A percentile compares a stretch with the other conserved stretches of the same genome.
Conservation (phyloP, 306 rosid genomes). For the Spatholobus suberectus region DNA sequence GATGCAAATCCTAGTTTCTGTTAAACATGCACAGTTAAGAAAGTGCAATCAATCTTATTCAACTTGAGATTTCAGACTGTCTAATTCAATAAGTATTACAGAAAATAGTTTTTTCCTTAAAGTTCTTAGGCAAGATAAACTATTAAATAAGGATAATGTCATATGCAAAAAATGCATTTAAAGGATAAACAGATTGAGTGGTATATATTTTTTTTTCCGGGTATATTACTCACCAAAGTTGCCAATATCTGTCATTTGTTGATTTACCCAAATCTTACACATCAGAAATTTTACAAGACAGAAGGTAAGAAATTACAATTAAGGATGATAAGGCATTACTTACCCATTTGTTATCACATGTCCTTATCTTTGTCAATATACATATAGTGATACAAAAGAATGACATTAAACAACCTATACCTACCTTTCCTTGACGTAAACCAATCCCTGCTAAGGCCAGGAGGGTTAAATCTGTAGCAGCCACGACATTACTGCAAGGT, state of each 20-base stretch:
- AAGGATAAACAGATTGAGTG: constrained; percentile 16
- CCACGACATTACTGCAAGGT: constrained; percentile 90
- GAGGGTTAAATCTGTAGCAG: constrained; percentile 92
- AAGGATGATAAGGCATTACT: constrained; percentile 5
- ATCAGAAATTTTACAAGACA: not conserved
- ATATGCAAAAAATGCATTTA: constrained; percentile 6
- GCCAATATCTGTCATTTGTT: constrained; percentile 27
- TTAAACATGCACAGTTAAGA: constrained; percentile 29
- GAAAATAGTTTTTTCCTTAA: constrained; percentile 15
- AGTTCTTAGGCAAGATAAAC: constrained; percentile 10
- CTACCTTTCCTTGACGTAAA: constrained; percentile 83
- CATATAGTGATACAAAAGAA: not conserved
- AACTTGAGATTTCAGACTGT: constrained; percentile 24
- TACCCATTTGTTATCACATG: constrained; percentile 1
- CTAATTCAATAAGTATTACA: constrained; percentile 4
- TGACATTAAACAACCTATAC: constrained; percentile 34
- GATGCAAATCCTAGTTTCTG: constrained; percentile 98
- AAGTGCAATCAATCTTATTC: not conserved
- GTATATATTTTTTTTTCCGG: not conserved
- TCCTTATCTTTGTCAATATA: constrained; percentile 1
- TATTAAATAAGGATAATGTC: constrained; percentile 14
- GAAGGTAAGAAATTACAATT: not conserved
- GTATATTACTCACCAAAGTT: constrained; percentile 2
- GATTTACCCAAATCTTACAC: constrained; percentile 7
- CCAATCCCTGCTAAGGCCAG: constrained; percentile 96